Conservation (phyloP, 768 basidiomycete genomes). For the Tephrocybe sp. region DNA sequence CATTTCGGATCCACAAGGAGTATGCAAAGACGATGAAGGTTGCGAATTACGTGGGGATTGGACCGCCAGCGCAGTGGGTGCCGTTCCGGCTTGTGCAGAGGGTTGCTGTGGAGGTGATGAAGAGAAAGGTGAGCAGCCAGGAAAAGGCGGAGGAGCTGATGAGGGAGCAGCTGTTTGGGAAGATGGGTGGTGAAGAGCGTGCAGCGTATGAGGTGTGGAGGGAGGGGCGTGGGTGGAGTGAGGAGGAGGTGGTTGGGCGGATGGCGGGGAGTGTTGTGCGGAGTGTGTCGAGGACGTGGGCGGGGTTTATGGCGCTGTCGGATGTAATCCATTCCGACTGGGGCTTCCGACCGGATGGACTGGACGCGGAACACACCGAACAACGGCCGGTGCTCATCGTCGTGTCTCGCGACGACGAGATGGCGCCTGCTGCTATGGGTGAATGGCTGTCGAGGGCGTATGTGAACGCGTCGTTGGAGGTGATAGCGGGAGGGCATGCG, state of each 20-base stretch:
- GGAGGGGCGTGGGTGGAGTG: conserved; percentile 27
- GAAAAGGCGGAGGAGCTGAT: conserved; percentile 36
- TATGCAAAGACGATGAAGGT: conserved; percentile 34
- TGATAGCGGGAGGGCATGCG: no score
- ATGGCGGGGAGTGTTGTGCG: conserved; percentile 33
- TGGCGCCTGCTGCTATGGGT: no score
- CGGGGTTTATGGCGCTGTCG: conserved; percentile 34
- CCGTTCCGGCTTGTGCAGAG: conserved; percentile 28
- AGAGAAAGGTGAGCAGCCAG: conserved; percentile 28
- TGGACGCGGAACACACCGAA: conserved; percentile 42
- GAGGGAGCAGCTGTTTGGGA: conserved; percentile 26
- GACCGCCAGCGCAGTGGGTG: conserved; percentile 29
- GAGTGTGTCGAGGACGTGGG: conserved; percentile 40
- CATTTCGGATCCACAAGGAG: conserved; percentile 33
- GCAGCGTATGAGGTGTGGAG: conserved; percentile 36
- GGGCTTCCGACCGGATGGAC: conserved; percentile 31
- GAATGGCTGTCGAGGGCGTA: no score
- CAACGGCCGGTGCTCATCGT: conserved; percentile 22
- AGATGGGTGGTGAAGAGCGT: conserved; percentile 28
- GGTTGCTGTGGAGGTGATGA: conserved; percentile 25
- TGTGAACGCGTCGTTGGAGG: no score
- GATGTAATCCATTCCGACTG: conserved; percentile 39
- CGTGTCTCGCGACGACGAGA: no score
- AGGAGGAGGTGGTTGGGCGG: conserved; percentile 33
- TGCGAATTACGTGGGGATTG: conserved; percentile 34